Evolutionary conservation across 2,329 filamentous ascomycete species (phyloP).

Genomic region (Monilinia polystroma): DNA sequence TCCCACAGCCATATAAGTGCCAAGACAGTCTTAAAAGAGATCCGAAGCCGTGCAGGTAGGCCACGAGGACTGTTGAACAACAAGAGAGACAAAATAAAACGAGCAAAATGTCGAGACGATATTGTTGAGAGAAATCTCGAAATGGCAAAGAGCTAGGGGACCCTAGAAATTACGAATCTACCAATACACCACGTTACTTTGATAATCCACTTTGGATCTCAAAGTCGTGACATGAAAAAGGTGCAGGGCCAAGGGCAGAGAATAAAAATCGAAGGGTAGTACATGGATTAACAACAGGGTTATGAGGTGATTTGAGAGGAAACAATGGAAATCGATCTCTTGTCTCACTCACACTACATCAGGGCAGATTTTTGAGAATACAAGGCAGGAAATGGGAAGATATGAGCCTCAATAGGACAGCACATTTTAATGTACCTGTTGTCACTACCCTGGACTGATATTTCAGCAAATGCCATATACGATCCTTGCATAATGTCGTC

Average conservation of each 20-base stretch:
- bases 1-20: constrained; percentile 18
- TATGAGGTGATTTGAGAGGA: background rate
- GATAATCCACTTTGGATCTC: constrained; percentile 12
- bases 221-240: constrained; percentile 2
- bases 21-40: constrained; percentile 18
- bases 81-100: constrained; percentile 22
- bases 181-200: constrained; percentile 22
- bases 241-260: constrained; percentile 16
- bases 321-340: background rate
- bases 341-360: constrained; percentile 4
- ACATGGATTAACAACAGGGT: constrained; percentile 5
- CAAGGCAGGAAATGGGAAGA: constrained; percentile 3
- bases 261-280: constrained; percentile 4
- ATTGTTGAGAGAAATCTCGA: constrained; percentile 25
- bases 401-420: constrained; percentile 19
- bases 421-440: constrained; percentile 12
- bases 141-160: constrained; percentile 37
- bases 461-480: constrained; percentile 13
- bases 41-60: constrained; percentile 29
- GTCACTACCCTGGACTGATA: constrained; percentile 8
- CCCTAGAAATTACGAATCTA: constrained; percentile 23
- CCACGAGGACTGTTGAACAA: constrained; percentile 26
- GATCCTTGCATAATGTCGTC: constrained; percentile 8
- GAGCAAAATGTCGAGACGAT: constrained; percentile 18
- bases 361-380: constrained; percentile 2